These are phyloP conservation scores for Gaultheria prostrata DNA, from an alignment of 148 eudicot genomes.

Conservation along the genomic window DNA sequence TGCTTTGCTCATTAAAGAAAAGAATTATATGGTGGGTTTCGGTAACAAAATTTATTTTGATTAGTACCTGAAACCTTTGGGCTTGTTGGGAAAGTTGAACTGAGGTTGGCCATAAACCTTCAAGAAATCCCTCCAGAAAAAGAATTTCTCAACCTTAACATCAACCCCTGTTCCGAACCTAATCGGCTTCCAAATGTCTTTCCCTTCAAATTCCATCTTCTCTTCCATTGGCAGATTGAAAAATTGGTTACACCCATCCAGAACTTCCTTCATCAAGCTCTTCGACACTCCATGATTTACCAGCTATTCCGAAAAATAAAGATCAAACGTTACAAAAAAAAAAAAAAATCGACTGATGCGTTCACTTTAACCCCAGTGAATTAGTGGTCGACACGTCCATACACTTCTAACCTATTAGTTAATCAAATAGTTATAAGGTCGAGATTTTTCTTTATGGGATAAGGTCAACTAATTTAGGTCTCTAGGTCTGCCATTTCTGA, in stretches of 20 bases:
- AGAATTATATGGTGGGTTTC: too few relatives aligned
- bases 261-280: slow-evolving; percentile 31
- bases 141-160: slow-evolving; percentile 23
- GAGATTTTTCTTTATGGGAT: too few relatives aligned
- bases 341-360: too few relatives aligned
- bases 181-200: slow-evolving; percentile 34
- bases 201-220: slow-evolving; percentile 40
- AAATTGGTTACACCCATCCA: slow-evolving; percentile 35
- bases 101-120: slow-evolving; percentile 40
- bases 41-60: too few relatives aligned
- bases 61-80: slow-evolving; percentile 25
- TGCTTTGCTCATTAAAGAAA: background rate
- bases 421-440: too few relatives aligned
- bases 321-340: too few relatives aligned
- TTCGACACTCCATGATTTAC: slow-evolving; percentile 62
- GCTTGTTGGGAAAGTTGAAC: slow-evolving; percentile 38
- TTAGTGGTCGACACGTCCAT: too few relatives aligned
- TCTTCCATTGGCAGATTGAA: too few relatives aligned
- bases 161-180: slow-evolving; percentile 41
- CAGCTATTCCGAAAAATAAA: slow-evolving; percentile 21
- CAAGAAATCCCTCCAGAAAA: slow-evolving; percentile 36
- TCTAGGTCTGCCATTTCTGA: too few relatives aligned
- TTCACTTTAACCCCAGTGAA: too few relatives aligned
- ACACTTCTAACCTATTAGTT: too few relatives aligned
- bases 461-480: too few relatives aligned